phyloP scores from a whole-genome alignment of 2,329 filamentous ascomycete genomes.

The Exserohilum rostratum region DNA sequence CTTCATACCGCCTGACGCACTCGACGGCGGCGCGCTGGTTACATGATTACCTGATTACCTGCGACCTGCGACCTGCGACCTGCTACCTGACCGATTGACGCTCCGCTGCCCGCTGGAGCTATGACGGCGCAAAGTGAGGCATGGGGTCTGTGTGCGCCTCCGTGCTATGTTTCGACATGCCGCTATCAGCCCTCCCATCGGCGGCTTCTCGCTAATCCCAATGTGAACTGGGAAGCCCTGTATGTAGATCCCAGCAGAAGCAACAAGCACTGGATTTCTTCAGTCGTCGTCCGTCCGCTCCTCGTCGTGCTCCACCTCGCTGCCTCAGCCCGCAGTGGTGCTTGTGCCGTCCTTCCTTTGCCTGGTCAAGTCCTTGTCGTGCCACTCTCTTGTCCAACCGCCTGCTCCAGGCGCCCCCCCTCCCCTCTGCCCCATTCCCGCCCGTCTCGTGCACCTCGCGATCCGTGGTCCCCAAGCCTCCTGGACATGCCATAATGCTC shows the following conservation, averaged over 20 bases:
- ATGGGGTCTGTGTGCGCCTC: slow-evolving; percentile 38
- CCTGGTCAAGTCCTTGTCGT: slow-evolving; percentile 27
- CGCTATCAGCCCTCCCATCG: slow-evolving; percentile 41
- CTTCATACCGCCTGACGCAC: too few relatives aligned
- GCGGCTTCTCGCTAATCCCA: slow-evolving; percentile 41
- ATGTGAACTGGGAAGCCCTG: slow-evolving; percentile 37
- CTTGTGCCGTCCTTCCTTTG: slow-evolving; percentile 28
- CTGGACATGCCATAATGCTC: slow-evolving; percentile 51
- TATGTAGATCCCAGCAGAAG: slow-evolving; percentile 40
- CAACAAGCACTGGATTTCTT: slow-evolving; percentile 44
- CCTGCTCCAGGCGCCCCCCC: slow-evolving; percentile 29
- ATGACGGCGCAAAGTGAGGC: slow-evolving; percentile 32
- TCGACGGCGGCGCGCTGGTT: too few relatives aligned
- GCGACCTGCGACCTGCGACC: too few relatives aligned
- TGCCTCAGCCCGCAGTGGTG: slow-evolving; percentile 36
- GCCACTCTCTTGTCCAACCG: slow-evolving; percentile 22
- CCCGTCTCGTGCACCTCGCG: slow-evolving; percentile 28
- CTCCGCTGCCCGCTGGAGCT: slow-evolving; percentile 17
- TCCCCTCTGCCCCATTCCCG: too few relatives aligned
- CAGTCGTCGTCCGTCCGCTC: slow-evolving; percentile 37
- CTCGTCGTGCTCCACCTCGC: slow-evolving; percentile 38
- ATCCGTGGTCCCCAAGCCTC: slow-evolving; percentile 32
- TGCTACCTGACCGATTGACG: neutral
- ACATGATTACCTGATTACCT: too few relatives aligned
- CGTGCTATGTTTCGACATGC: slow-evolving; percentile 41